Base-by-base conservation (phyloP, 2,329 filamentous ascomycete species). In the Alternaria arbusti region DNA sequence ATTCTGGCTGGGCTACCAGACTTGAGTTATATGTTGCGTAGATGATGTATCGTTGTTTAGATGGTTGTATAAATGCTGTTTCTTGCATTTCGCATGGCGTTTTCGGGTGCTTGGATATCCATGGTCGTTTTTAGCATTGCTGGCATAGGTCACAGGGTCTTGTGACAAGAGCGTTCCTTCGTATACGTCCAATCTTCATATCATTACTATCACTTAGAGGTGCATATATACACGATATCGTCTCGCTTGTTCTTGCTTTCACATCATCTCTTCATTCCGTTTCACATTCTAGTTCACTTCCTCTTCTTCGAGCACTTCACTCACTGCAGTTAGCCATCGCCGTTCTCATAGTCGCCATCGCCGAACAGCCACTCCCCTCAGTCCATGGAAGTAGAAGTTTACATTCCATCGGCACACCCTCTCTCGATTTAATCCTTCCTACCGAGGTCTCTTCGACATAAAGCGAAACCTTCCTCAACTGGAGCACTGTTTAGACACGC, bases 1-100 rank as follows among this genome's bases (percentile, higher is more conserved):
- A 77, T 80, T 43, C 26, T 80, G 25, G 54, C 22, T 0, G 74
- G 69, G 1, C 57, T 80, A 43, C 77, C 78, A 1, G 68, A 79
- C 59, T 64, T 79, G 59, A 59, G 70, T 10, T 79, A 79, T 45
- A 79, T 80, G 78, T 55, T 80, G 30, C 44, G 46, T 28, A 57
- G 40, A 55, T 20, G 15, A 4, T 11, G 23, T 26, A 13, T 49
- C 9, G 9, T 46, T 23, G 7, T 28, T 6, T 12, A 15, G 40
- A 28, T 15, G 28, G 13, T 23, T 45, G 12, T 15, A 30, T 56
- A 15, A 7, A 9, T 50, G 47, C 15, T 23, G 4, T 47, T 15
- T n/a, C n/a, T 20, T 62, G 49, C 54, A 65, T 62, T 3, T 22
- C 20, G 5, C 2, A 13, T 8, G 62, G 62, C 28, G 32, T 61